Evolutionary conservation across 1,139 yeast species (phyloP), one percentile per base, ranked within the genome.

Genomic region (Saccharomycopsis hybrid): DNA sequence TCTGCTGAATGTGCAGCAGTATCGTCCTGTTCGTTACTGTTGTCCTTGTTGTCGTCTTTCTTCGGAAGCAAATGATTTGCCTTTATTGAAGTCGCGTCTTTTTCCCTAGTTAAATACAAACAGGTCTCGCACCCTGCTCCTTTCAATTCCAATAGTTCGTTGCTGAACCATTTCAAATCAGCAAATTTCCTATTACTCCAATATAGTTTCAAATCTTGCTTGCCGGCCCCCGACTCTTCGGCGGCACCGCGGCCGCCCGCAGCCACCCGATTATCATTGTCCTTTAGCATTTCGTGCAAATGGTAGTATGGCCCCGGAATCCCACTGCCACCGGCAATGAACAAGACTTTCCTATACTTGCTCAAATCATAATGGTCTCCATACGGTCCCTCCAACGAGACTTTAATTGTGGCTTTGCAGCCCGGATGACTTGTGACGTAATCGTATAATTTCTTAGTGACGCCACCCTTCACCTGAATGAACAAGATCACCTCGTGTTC

Each of bases 381-480:
- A 59, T 82, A 82, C 0, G 88, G 86, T 0, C 88, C 88, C 57
- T 82, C 88, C 11, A 81, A 61, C 4, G 72, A 63, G 1, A 78
- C 72, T 46, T 65, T 61, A 57, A 68, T 27, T n/a, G 30, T 8
- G 8, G 11, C 27, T 7, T 27, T 7, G 30, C 35, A n/a, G 9
- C 11, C 27, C 41, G 28, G 27, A 5, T 36, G 5, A 24, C 18
- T 8, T 7, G 8, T 35, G 5, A 39, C 40, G 27, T 7, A 60
- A 2, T 54, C 47, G 49, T 64, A 63, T 9, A 76, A 57, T 7
- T 64, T 60, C 42, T 63, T 61, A 0, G 79, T 73, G 28, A 72
- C 61, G 5, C 81, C 81, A 4, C 65, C 64, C 56, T 76, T 76
- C 8, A 72, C 73, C 57, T 73, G 74, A 44, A 74, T 62, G 54